Base-by-base conservation (phyloP, 495 filamentous ascomycete species). In the Penicillium canariense region DNA sequence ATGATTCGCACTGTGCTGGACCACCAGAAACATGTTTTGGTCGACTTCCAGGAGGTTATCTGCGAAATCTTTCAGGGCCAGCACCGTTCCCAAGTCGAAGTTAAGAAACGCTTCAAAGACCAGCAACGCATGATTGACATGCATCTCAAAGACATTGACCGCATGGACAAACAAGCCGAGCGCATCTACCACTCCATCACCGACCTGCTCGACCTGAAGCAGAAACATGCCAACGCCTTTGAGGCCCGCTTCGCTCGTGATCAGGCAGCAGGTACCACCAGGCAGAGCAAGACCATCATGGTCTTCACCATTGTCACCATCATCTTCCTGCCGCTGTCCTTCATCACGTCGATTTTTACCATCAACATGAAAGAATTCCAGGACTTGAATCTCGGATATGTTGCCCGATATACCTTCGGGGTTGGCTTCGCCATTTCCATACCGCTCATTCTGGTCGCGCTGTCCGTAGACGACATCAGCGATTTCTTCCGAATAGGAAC, bases 241-340 rank as follows among this genome's bases (percentile, higher is more conserved):
- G 86, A 89, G 56, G 86, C 86, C 2, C 76, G 85, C 9, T 87
- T 86, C 57, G 82, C 86, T 0, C 76, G 86, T 23, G 83, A 87
- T 43, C 84, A 88, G 57, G 84, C 85, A 1, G 76, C 81, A 1
- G 82, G 80, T 2, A 87, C 85, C 0, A 81, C 81, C 1, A 70
- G 78, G n/a, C 87, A 90, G 60, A 78, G 80, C n/a, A 84, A 87
- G 57, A 87, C 84, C 4, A 84, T 89, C 53, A 84, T 90, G 78
- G 80, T 89, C 7, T 89, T 89, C 56, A 90, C 87, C 5, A 83
- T 88, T 54, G 85, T 87, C 6, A 87, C 84, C 0, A 86, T 87
- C 42, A 65, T 88, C 27, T 88, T 88, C 72, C 68, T 89, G 4
- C 85, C 85, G 0, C 64, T 88, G 48, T 81, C 77, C 4, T 89